Evolutionary conservation across 352 stramenopile species (phyloP).

Genomic region (Pythium aphanidermatum): DNA sequence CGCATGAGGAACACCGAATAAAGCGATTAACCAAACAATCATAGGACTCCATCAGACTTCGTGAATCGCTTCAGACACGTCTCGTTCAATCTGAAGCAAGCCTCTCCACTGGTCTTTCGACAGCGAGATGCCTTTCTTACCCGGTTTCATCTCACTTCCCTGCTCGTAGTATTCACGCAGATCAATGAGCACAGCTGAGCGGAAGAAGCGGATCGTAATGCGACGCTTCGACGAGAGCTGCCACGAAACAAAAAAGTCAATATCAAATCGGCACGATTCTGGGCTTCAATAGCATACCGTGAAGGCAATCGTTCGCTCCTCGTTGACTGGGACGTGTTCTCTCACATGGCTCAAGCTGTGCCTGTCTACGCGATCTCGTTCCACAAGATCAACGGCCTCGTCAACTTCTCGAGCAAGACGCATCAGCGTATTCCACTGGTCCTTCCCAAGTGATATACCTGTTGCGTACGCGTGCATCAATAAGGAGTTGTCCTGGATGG

Average conservation of each 20-base stretch:
- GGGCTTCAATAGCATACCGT: too few species aligned
- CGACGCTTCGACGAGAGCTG: slow-evolving; percentile 55
- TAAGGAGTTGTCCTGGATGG: background rate
- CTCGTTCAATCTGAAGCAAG: slow-evolving; percentile 26
- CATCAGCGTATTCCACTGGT: slow-evolving; percentile 51
- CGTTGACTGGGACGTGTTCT: slow-evolving; percentile 27
- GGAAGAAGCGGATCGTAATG: slow-evolving; percentile 44
- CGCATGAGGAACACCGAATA: too few species aligned
- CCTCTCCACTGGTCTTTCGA: slow-evolving; percentile 57
- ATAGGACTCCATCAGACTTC: slow-evolving; percentile 8
- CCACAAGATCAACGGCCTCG: slow-evolving; percentile 36
- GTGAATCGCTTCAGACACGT: slow-evolving; percentile 27
- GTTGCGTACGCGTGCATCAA: too few species aligned
- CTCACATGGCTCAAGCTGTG: slow-evolving; percentile 25
- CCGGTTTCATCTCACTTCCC: slow-evolving; percentile 43
- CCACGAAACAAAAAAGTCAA: slow-evolving; percentile 4
- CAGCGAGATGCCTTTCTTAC: slow-evolving; percentile 77
- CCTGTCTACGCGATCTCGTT: slow-evolving; percentile 32
- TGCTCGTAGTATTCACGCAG: slow-evolving; percentile 72
- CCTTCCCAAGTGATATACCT: slow-evolving; percentile 52
- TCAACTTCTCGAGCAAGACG: slow-evolving; percentile 28
- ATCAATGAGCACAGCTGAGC: slow-evolving; percentile 44
- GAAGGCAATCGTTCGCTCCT: slow-evolving; percentile 43
- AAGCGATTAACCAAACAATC: too few species aligned
- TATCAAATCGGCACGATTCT: too few species aligned